Base-by-base conservation (phyloP, 1,139 yeast species). In the Taphrina flavorubra region DNA sequence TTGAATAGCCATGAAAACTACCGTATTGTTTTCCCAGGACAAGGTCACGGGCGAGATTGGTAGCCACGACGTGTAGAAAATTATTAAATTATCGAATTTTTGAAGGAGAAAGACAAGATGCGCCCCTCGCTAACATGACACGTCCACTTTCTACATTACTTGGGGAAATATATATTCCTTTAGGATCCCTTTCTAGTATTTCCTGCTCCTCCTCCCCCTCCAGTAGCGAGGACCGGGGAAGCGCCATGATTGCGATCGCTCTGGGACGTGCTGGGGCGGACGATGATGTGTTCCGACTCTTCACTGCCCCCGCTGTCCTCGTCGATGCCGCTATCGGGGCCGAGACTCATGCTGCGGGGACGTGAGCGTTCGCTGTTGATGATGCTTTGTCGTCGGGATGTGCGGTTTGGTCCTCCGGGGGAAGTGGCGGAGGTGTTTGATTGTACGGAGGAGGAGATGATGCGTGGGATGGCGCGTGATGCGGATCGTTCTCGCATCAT, bases 301-400 rank as follows among this genome's bases (percentile, higher is more conserved):
- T 58, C 62, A 14, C 62, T 58, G 20, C 39, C 42, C 2, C 62
- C 62, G 53, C 62, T 58, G 53, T 58, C 62, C 25, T 58, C 62
- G 39, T 58, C 62, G 42, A 58, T 58, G 62, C 62, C 53, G 14
- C 53, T 42, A 40, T 58, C 62, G 5, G 47, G 62, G 8, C 62
- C 62, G 25, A 58, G 51, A 31, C 62, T 58, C 62, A 58, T 42
- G 34, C 51, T 44, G 10, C 62, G 51, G 11, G 62, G 62, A 10
- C 62, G 62, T 20, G 34, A 7, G 1, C 62, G 62, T 16, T 58
- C 62, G 14, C 36, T 25, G 25, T 58, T 58, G 53, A 58, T 58
- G 62, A 58, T 58, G 53, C 62, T 58, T 25, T 58, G 62, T 10
- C 62, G 37, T 14, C 62, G 39, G 6, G 62, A 58, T 14, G 62